phyloP scores from a whole-genome alignment of 345 rosid genomes.

The Syzygium jambos region DNA sequence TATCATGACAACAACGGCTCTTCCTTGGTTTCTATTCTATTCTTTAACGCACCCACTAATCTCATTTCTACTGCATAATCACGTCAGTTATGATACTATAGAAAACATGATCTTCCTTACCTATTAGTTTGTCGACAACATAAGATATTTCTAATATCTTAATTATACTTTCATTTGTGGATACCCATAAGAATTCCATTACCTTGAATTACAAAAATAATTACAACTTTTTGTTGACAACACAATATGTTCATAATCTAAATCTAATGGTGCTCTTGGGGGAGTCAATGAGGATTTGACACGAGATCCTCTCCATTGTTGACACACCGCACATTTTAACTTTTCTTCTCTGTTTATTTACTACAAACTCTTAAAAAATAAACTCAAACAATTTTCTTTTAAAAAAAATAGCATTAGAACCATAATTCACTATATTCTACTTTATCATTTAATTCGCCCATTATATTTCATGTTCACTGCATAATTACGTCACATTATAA shows the following conservation, averaged over 20 bases:
- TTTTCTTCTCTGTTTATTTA: background rate
- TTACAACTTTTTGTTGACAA: background rate
- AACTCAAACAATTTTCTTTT: rapidly evolving
- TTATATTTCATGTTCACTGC: background rate
- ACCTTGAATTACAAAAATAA: background rate
- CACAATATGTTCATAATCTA: background rate
- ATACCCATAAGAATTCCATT: background rate
- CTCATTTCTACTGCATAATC: background rate
- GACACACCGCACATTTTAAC: too few species aligned
- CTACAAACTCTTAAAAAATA: background rate
- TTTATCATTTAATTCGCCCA: background rate
- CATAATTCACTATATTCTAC: background rate
- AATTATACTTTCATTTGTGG: background rate
- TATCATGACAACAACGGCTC: background rate
- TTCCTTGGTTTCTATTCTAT: background rate
- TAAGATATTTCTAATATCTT: background rate
- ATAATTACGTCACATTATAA: rapidly evolving
- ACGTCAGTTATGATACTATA: background rate
- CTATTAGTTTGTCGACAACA: background rate
- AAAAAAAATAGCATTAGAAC: background rate
- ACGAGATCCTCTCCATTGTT: background rate
- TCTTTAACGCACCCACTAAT: background rate
- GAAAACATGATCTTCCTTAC: background rate
- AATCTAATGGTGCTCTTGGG: background rate
- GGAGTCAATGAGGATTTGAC: background rate